A percentile compares a stretch with the other conserved stretches of the same genome.
Conservation (phyloP, 163 green algal species). For the Scenedesmus sp. region DNA sequence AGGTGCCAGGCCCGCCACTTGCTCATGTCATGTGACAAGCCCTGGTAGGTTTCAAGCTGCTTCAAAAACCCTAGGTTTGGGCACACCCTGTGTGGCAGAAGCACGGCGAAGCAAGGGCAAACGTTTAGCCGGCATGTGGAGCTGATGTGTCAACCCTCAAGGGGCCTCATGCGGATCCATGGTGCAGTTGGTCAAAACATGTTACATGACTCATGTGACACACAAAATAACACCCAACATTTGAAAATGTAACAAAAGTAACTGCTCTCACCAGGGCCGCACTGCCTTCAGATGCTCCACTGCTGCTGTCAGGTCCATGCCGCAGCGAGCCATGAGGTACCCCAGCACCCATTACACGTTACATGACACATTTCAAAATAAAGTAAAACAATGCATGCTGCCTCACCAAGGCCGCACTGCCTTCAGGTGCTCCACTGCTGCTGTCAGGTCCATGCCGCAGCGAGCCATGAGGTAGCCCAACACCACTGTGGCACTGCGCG, state of each 20-base stretch:
- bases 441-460: constrained; percentile 26
- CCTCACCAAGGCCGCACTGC: constrained; percentile 24
- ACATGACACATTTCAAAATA: background rate
- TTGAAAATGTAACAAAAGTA: background rate
- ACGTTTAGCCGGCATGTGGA: background rate
- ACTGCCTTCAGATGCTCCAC: background rate
- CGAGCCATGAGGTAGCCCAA: constrained; percentile 75
- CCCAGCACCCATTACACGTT: constrained; percentile 43
- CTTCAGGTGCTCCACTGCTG: constrained; percentile 24
- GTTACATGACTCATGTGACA: background rate
- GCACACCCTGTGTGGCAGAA: background rate
- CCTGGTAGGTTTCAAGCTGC: constrained; percentile 32
- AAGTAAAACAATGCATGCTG: background rate
- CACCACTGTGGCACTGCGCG: constrained; percentile 69
- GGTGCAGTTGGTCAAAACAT: background rate
- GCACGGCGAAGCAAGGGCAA: background rate
- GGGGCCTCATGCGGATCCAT: background rate
- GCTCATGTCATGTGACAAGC: constrained; percentile 14
- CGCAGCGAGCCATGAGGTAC: constrained; percentile 66
- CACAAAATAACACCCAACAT: background rate
- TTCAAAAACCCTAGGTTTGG: constrained; percentile 42
- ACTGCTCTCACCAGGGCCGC: background rate
- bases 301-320: background rate
- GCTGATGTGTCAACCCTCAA: background rate
- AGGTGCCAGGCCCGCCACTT: constrained; percentile 38